Evolutionary conservation across 2,329 filamentous ascomycete genomes (phyloP), one percentile per base, ranked within the genome.

Genomic region (Pyrenochaeta sp.): DNA sequence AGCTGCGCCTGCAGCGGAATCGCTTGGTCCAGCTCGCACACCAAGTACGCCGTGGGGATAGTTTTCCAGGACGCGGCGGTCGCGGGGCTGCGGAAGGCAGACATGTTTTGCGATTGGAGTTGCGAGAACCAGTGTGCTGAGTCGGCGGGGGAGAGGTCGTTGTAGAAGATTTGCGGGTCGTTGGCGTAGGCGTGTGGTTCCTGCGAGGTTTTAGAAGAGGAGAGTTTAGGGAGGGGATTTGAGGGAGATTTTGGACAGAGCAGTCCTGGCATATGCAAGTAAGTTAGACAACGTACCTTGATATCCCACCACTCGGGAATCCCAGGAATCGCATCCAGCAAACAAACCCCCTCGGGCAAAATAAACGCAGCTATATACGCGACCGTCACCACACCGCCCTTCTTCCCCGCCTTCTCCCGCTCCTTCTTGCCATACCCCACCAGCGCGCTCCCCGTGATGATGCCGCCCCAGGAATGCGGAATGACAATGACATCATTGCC

Each of bases 401-500:
- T 67, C 44, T 71, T 65, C 0, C 72, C 72, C 10, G 57, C 42
- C 13, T 52, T 47, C 31, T 61, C 51, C 17, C 74, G 56, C 30
- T 72, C 65, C 22, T 52, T 47, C 35, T 72, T 69, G 5, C 61
- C 53, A 6, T 73, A 48, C 0, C 71, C 73, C 9, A 64, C 61
- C 1, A 68, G 50, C 4, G 67, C 68, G 44, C 73, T 66, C 4
- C 65, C 61, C 6, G 66, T 69, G 2, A 75, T 61, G 1, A 74
- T 58, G 10, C 75, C 76, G n/a, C 72, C 70, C 59, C 76, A 77
- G 2, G 72, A 77, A 48, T 79, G 75, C 4, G 69, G 63, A 4
- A 74, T 53, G 2, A 78, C 65, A 1, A 78, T 53, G 10, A 79
- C 67, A 19, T 77, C 63, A 31, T 73, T 72, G 9, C 51, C 53